Evolutionary conservation across 2,329 filamentous ascomycete species (phyloP).

Genomic region (Fusarium sp.): DNA sequence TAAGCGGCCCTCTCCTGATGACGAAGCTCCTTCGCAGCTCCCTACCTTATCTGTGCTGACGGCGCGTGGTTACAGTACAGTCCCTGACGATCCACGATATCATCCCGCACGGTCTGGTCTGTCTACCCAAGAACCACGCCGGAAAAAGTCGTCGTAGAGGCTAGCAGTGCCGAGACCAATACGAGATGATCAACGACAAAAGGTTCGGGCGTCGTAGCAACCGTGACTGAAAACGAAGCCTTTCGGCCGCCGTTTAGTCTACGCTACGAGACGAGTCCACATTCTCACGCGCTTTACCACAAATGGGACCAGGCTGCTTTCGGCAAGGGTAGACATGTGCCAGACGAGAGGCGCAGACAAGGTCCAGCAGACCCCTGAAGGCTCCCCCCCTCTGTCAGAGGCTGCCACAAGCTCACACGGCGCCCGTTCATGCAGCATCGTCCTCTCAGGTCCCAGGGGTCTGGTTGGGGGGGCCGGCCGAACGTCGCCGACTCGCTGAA

Average conservation of each 20-base stretch:
- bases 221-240: neutral
- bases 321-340: constrained; percentile 16
- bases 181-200: constrained; percentile 9
- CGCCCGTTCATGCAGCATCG: constrained; percentile 25
- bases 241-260: neutral
- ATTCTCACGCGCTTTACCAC: constrained; percentile 8
- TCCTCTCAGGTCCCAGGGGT: constrained; percentile 25
- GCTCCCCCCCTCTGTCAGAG: constrained; percentile 12
- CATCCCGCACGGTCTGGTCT: neutral
- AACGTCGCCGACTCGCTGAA: constrained; percentile 5
- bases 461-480: constrained; percentile 15
- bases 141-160: constrained; percentile 4
- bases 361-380: constrained; percentile 7
- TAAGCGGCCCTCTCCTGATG: constrained; percentile 7
- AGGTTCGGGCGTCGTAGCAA: neutral
- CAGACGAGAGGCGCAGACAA: constrained; percentile 34
- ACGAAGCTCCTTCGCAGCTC: constrained; percentile 28
- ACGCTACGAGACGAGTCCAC: neutral
- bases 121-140: neutral
- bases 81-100: neutral
- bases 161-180: constrained; percentile 13
- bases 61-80: neutral
- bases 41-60: constrained; percentile 18
- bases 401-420: constrained; percentile 22
- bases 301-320: constrained; percentile 16